Conservation (phyloP, 73 alveolate genomes). For the Paramecium primaurelia region DNA sequence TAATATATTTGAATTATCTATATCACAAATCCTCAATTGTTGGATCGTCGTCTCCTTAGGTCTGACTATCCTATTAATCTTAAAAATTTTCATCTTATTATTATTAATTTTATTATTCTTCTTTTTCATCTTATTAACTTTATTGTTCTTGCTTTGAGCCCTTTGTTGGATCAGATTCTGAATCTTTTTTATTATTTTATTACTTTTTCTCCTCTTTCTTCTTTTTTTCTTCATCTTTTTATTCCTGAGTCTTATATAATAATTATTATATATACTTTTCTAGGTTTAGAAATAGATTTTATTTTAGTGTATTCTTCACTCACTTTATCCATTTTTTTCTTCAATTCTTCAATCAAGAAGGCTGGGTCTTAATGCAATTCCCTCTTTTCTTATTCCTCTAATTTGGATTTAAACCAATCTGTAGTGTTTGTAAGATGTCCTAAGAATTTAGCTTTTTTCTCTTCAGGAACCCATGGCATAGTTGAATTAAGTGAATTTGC, state of each 20-base stretch:
- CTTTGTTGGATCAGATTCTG: background rate
- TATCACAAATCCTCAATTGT: constrained; percentile 21
- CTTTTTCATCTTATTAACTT: background rate
- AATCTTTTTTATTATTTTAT: background rate
- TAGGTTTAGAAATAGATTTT: constrained; percentile 47
- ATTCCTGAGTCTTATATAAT: background rate
- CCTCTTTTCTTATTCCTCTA: constrained; percentile 24
- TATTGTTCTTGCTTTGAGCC: background rate
- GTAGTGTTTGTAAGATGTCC: constrained; percentile 20
- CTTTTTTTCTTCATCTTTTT: constrained; percentile 49
- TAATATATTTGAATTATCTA: background rate
- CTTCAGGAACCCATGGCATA: constrained; percentile 59
- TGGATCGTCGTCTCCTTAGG: background rate
- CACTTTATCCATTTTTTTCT: constrained; percentile 26
- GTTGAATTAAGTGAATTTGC: constrained; percentile 15
- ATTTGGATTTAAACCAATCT: constrained; percentile 19
- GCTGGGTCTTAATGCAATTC: constrained; percentile 61
- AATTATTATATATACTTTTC: background rate
- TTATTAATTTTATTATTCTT: background rate
- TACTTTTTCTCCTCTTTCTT: background rate
- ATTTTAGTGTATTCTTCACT: constrained; percentile 51
- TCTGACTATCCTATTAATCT: constrained; percentile 29
- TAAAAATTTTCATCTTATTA: constrained; percentile 1
- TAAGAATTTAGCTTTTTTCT: background rate
- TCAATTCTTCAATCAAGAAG: constrained; percentile 39